Percentiles rank a stretch among this genome's conserved stretches.
Conservation (phyloP, 768 basidiomycete genomes). For the Boletus sp. region DNA sequence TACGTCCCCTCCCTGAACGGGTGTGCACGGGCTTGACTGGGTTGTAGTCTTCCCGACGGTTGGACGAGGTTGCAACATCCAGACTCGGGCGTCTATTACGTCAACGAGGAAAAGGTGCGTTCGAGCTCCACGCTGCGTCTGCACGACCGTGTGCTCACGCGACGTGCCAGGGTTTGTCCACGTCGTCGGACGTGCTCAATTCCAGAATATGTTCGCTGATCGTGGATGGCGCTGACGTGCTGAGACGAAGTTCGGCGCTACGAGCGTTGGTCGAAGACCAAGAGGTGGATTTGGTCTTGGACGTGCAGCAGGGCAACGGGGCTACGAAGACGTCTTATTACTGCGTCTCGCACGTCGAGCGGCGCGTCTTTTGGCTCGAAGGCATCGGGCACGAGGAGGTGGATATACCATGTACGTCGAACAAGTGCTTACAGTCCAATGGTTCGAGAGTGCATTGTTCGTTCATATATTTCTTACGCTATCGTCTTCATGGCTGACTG, state of each 20-base stretch:
- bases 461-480: neutral
- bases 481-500: neutral
- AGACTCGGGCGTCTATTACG: constrained; percentile 34
- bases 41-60: constrained; percentile 14
- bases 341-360: constrained; percentile 28
- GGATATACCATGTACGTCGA: constrained; percentile 23
- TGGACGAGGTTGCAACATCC: constrained; percentile 33
- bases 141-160: neutral
- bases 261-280: constrained; percentile 8
- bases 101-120: constrained; percentile 32
- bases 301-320: neutral
- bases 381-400: constrained; percentile 20
- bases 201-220: constrained; percentile 3
- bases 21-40: neutral
- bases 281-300: constrained; percentile 19
- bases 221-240: constrained; percentile 9
- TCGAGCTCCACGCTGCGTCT: neutral
- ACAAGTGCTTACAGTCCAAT: constrained; percentile 7
- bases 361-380: constrained; percentile 31
- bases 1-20: neutral
- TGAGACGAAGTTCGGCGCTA: constrained; percentile 4
- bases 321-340: constrained; percentile 21
- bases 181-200: constrained; percentile 11
- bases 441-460: constrained; percentile 24
- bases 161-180: constrained; percentile 9